A percentile compares a stretch with the other conserved stretches of the same genome.
Evolutionary conservation across 805 yeast genomes (phyloP).

Genomic region (Saturnispora gosingensis): DNA sequence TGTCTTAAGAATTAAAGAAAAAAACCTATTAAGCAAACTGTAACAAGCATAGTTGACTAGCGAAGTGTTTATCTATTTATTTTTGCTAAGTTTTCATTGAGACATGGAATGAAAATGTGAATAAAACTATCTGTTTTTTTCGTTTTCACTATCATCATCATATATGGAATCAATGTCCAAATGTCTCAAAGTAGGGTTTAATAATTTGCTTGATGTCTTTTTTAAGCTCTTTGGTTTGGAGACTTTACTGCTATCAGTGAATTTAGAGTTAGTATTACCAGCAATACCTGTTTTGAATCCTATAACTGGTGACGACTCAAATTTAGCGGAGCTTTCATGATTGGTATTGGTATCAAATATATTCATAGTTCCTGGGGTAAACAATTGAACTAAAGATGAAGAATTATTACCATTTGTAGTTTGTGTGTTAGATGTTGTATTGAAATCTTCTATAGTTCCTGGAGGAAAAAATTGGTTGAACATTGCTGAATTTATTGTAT

Average conservation of each 20-base stretch:
- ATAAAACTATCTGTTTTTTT: background rate
- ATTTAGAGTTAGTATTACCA: background rate
- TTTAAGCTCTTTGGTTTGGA: constrained; percentile 1
- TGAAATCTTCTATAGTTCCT: constrained; percentile 2
- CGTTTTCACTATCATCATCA: constrained; percentile 4
- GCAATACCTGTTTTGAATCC: constrained; percentile 12
- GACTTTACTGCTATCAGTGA: constrained; percentile 1
- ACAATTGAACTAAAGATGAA: constrained; percentile 6
- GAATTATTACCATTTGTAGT: constrained; percentile 6
- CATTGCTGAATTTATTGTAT: constrained; percentile 2
- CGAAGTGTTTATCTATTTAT: background rate
- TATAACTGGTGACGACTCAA: constrained; percentile 12
- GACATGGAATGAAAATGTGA: background rate
- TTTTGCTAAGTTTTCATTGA: background rate
- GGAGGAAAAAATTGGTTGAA: constrained; percentile 1
- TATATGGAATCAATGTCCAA: constrained; percentile 9
- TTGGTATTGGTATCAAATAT: constrained; percentile 6
- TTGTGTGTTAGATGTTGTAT: background rate
- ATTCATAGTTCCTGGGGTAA: constrained; percentile 8
- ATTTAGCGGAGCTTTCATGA: background rate
- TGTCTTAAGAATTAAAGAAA: background rate
- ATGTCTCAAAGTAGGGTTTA: constrained; percentile 17
- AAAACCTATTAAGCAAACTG: background rate
- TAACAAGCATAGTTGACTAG: background rate
- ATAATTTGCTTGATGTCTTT: background rate